Evolutionary conservation across 2,329 filamentous ascomycete species (phyloP).

Genomic region (Triangularia verruculosa): DNA sequence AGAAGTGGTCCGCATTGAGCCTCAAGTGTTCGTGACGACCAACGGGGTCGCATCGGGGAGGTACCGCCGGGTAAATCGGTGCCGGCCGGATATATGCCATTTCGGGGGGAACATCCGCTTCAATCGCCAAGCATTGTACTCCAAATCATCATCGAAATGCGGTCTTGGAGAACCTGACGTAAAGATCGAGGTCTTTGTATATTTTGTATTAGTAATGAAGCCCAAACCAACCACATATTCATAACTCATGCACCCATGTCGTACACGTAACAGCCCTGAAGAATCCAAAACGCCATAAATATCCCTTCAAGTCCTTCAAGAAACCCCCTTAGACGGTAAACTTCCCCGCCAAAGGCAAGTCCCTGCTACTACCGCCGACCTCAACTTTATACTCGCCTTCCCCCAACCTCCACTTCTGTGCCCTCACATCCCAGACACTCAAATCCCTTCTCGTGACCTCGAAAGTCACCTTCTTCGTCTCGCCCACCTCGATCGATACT

Average conservation of each 20-base stretch:
- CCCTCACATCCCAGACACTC: slow-evolving; percentile 61
- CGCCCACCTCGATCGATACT: slow-evolving; percentile 44
- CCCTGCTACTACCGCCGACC: slow-evolving; percentile 48
- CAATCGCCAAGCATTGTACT: not conserved
- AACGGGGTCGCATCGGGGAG: not conserved
- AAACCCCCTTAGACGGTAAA: slow-evolving; percentile 34
- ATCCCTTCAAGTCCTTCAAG: not conserved
- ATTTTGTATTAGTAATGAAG: not conserved
- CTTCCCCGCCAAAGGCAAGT: slow-evolving; percentile 41
- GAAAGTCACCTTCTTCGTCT: slow-evolving; percentile 45
- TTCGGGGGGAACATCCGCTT: not conserved
- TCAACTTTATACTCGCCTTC: slow-evolving; percentile 43
- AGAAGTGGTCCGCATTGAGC: not conserved
- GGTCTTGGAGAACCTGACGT: not conserved
- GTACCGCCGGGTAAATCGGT: slow-evolving; percentile 14
- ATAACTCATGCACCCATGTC: not conserved
- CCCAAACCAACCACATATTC: not conserved
- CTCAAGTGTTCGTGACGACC: not conserved
- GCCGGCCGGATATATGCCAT: slow-evolving; percentile 5
- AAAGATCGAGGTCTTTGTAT: not conserved
- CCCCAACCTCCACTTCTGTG: slow-evolving; percentile 59
- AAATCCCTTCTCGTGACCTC: slow-evolving; percentile 60
- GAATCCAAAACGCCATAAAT: not conserved
- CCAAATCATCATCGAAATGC: not conserved
- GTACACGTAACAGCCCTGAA: not conserved